Base-by-base conservation (phyloP, 257 asterid genomes). In the Nyctanthes arbortristis region DNA sequence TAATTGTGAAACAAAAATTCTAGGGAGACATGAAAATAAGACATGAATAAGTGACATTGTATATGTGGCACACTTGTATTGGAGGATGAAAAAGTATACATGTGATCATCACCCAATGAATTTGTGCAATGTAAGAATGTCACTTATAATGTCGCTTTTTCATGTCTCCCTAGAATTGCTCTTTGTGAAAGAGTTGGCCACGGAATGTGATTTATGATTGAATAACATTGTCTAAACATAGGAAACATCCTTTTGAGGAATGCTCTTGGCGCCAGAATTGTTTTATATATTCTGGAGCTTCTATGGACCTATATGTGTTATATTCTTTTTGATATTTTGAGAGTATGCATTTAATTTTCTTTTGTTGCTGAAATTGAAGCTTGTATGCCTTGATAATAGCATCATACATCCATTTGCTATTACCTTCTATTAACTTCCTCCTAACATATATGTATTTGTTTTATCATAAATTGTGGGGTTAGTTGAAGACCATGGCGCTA, bases 351-450 rank as follows among this genome's bases (percentile, higher is more conserved):
- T 54, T 63, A 13, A 28, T 63, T 54, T 63, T 63, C n/a, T 54
- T 9, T 40, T 60, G 52, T 62, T 72, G 39, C 32, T 75, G 66
- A 35, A 56, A 52, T 62, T 45, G 14, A 16, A 61, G 65, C 57
- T 5, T n/a, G 39, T 61, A 62, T 62, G 58, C 57, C 39, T 34
- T 69, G 57, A 73, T 61, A 24, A 74, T 49, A n/a, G 57, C 29
- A 0, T 20, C 13, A n/a, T 20, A 7, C 28, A 8, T 28, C 57
- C 57, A 22, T 52, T 52, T 10, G 59, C 7, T 49, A 52, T 11
- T 52, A 2, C 2, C 58, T 52, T 10, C 58, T 52, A 20, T 52
- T 13, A 52, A 24, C 20, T 22, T 52, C 29, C 30, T 52, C 16
- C 9, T 28, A 52, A 22, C 28, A 14, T 43, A 3, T 7, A 52